phyloP scores from a whole-genome alignment of 176 grass and related monocot genomes.

The Bothriochloa decipiens region DNA sequence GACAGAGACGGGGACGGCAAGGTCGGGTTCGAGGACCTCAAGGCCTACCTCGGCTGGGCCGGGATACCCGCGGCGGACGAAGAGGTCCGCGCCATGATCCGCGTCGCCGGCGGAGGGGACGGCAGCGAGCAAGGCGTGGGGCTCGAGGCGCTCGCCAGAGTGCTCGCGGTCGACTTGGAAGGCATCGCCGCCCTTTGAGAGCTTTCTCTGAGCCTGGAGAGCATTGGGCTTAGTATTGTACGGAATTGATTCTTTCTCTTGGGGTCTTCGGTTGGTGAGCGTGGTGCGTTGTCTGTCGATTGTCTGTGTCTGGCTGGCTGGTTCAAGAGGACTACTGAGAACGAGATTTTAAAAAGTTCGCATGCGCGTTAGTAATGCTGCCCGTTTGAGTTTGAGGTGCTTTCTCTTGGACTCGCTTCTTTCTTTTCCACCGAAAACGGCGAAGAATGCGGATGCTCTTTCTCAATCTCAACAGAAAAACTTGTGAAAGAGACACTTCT shows the following conservation, averaged over 20 bases:
- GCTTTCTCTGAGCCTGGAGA: neutral
- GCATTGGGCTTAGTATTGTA: neutral
- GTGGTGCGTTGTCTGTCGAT: neutral
- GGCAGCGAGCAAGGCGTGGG: slow-evolving; percentile 48
- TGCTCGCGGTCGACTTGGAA: slow-evolving; percentile 63
- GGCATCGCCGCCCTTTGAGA: slow-evolving; percentile 6
- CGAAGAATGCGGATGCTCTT: too few relatives aligned
- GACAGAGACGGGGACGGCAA: slow-evolving; percentile 92
- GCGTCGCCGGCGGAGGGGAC: slow-evolving; percentile 50
- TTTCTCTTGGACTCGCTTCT: too few relatives aligned
- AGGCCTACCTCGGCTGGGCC: slow-evolving; percentile 74
- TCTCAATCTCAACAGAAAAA: too few relatives aligned
- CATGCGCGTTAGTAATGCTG: neutral
- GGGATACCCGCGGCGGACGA: slow-evolving; percentile 77
- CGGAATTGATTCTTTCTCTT: neutral
- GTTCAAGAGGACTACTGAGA: neutral
- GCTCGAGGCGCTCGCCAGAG: slow-evolving; percentile 57
- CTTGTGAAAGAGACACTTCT: too few relatives aligned
- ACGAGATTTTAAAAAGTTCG: neutral
- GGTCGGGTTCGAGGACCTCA: slow-evolving; percentile 93
- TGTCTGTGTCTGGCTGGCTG: neutral
- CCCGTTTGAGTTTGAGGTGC: too few relatives aligned
- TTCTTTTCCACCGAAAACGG: too few relatives aligned
- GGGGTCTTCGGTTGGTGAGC: neutral
- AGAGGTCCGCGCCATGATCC: slow-evolving; percentile 74